Evolutionary conservation across 129 eudicot species (phyloP).

Genomic region (Pseudognaphalium luteoalbum): DNA sequence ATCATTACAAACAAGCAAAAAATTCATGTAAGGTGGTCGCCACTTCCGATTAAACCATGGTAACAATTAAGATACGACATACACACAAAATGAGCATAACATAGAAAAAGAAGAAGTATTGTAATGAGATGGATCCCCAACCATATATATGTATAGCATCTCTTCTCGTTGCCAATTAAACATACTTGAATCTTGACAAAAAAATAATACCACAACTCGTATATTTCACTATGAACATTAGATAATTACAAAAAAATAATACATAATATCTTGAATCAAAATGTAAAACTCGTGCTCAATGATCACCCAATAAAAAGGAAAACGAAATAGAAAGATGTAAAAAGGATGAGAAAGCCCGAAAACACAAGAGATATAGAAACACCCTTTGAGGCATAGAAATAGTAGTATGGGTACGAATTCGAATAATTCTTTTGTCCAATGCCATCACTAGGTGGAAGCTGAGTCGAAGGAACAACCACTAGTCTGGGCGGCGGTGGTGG

Average conservation of each 20-base stretch:
- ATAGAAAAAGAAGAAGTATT: too few species aligned
- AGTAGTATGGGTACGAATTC: slow-evolving; percentile 51
- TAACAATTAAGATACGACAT: too few species aligned
- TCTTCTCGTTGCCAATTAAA: too few species aligned
- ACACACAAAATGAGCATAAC: too few species aligned
- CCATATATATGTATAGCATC: too few species aligned
- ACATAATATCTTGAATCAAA: slow-evolving; percentile 1
- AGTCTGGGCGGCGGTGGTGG: slow-evolving; percentile 38
- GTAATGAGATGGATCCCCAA: too few species aligned
- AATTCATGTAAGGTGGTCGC: too few species aligned
- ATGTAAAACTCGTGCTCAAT: not conserved
- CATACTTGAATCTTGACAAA: not conserved
- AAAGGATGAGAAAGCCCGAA: slow-evolving; percentile 12
- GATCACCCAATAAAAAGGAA: slow-evolving; percentile 31
- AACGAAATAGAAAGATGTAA: slow-evolving; percentile 18
- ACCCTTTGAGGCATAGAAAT: slow-evolving; percentile 51
- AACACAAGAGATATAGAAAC: slow-evolving; percentile 20
- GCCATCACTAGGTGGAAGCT: slow-evolving; percentile 33
- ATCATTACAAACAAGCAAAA: too few species aligned
- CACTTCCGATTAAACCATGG: too few species aligned
- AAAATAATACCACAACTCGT: not conserved
- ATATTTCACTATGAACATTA: slow-evolving; percentile 13
- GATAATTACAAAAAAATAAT: slow-evolving; percentile 20
- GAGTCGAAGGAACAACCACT: slow-evolving; percentile 46
- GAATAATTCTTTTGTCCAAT: slow-evolving; percentile 33